phyloP scores from a whole-genome alignment of 176 grass and related monocot genomes.

The Carex parvula region DNA sequence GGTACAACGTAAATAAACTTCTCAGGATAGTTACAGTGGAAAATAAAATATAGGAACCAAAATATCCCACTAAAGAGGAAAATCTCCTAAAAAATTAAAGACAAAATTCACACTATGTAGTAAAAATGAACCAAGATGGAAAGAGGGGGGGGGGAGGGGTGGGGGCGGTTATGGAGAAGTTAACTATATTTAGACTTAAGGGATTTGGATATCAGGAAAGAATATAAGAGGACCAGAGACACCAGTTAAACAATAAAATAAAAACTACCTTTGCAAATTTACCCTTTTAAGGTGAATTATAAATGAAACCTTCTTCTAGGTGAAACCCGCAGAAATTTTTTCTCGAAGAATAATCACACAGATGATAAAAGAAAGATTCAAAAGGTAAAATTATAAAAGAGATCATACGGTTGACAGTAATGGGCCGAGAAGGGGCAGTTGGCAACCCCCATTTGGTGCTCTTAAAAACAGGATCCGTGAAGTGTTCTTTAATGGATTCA shows the following conservation, averaged over 20 bases:
- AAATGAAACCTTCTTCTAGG: not conserved
- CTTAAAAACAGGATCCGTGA: constrained; percentile 43
- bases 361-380: not conserved
- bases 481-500: constrained; percentile 46
- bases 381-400: not conserved
- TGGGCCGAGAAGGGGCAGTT: constrained; percentile 45
- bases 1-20: not conserved
- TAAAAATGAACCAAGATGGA: not conserved
- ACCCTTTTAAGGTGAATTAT: not conserved
- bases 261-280: not conserved
- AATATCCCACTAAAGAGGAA: not conserved
- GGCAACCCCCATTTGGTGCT: constrained; percentile 56
- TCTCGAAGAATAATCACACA: not conserved
- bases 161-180: not conserved
- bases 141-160: not conserved
- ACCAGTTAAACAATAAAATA: not conserved
- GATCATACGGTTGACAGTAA: constrained; percentile 54
- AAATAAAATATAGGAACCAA: not conserved
- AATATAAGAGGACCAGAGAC: not conserved
- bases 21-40: not conserved
- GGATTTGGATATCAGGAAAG: not conserved
- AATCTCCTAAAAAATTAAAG: not conserved
- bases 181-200: not conserved
- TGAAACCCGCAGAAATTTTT: not conserved
- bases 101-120: not conserved